phyloP scores from a whole-genome alignment of 2,329 filamentous ascomycete genomes.

The Beauveria rudraprayagi region DNA sequence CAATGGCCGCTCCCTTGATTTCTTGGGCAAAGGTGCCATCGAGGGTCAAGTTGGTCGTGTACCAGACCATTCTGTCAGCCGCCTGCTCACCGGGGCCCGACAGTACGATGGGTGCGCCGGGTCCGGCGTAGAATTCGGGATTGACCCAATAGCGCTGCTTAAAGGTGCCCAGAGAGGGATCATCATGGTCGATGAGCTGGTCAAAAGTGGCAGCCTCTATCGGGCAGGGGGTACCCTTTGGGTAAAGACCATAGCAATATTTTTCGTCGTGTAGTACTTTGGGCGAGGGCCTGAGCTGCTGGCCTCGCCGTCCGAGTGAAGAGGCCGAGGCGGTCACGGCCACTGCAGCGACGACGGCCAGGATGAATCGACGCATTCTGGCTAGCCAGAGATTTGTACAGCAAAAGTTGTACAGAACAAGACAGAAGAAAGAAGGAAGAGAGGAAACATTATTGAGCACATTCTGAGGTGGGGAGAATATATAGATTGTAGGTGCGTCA shows the following conservation, averaged over 20 bases:
- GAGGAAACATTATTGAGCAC: not conserved
- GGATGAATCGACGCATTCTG: not conserved
- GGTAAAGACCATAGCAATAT: constrained; percentile 5
- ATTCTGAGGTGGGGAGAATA: not conserved
- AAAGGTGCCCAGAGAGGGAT: constrained; percentile 51
- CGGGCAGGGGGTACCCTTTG: not conserved
- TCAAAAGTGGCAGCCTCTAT: constrained; percentile 30
- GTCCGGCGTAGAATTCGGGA: constrained; percentile 60
- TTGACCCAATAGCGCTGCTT: constrained; percentile 74
- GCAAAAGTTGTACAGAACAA: not conserved
- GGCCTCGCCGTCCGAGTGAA: not conserved
- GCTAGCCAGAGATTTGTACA: too few species aligned
- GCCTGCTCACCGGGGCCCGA: constrained; percentile 57
- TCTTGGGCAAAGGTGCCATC: constrained; percentile 57
- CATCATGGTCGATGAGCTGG: constrained; percentile 51
- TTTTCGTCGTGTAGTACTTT: not conserved
- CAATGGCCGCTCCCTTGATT: constrained; percentile 64
- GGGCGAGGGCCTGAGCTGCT: not conserved
- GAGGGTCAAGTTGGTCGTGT: constrained; percentile 64
- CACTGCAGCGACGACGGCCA: not conserved
- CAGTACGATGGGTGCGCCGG: constrained; percentile 70
- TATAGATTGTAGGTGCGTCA: not conserved
- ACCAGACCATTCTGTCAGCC: constrained; percentile 50
- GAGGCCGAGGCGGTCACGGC: not conserved
- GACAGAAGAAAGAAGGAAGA: too few species aligned